Conservation (phyloP, 2,329 filamentous ascomycete species). For the Trichoderma endophyticum region DNA sequence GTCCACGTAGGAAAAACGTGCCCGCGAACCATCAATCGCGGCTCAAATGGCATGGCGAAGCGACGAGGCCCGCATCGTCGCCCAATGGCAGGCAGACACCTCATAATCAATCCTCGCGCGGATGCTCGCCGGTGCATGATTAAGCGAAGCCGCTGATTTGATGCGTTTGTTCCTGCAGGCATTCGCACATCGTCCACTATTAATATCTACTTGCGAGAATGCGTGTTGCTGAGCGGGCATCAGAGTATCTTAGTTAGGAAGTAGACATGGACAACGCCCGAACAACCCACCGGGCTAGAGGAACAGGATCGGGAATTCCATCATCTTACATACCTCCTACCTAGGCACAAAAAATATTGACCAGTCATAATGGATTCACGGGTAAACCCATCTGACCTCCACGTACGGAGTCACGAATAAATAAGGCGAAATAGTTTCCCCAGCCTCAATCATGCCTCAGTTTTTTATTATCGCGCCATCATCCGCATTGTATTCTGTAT, state of each 20-base stretch:
- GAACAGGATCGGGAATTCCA: background rate
- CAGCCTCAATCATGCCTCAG: background rate
- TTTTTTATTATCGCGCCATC: background rate
- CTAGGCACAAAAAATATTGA: background rate
- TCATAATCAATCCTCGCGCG: background rate
- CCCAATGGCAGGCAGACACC: background rate
- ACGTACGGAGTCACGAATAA: background rate
- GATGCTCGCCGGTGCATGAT: background rate
- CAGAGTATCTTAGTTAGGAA: background rate
- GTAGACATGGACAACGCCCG: background rate
- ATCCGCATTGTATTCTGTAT: rapidly evolving
- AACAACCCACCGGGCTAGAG: background rate
- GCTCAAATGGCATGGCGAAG: background rate
- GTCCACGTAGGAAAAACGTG: background rate
- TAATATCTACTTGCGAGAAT: background rate
- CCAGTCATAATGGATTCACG: background rate
- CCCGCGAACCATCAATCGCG: background rate
- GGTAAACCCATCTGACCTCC: background rate
- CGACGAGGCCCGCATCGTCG: background rate
- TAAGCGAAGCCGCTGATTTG: background rate
- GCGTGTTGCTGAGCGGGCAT: background rate
- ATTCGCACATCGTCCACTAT: background rate
- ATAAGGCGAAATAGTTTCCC: background rate
- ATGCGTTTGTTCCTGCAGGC: background rate
- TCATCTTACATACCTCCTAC: background rate